A percentile compares a stretch with the other conserved stretches of the same genome.
phyloP scores from a whole-genome alignment of 208 protist genomes.

The Lotmaria passim region DNA sequence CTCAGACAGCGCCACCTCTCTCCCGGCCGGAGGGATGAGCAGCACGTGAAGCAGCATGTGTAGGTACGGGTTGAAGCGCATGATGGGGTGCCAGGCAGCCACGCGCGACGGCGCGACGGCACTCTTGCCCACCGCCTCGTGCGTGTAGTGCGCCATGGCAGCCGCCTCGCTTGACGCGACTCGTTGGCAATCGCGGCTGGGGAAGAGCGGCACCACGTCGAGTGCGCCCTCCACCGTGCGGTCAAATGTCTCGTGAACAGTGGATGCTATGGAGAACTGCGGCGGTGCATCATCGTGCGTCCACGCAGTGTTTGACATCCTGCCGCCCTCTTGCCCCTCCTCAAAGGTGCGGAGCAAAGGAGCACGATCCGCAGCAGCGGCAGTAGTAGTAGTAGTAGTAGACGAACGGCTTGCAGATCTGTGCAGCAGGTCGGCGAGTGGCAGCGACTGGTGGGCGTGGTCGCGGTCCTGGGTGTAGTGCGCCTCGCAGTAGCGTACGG shows the following conservation, averaged over 20 bases:
- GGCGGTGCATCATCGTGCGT: background rate
- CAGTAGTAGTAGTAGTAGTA: too few species aligned
- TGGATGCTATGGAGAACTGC: background rate
- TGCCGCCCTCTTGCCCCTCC: too few species aligned
- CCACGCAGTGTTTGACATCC: too few species aligned
- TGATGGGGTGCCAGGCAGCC: background rate
- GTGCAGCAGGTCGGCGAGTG: background rate
- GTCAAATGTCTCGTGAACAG: too few species aligned
- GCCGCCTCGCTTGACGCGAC: constrained; percentile 10
- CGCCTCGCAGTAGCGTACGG: constrained; percentile 53
- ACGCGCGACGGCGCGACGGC: constrained; percentile 4
- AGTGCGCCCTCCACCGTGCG: background rate
- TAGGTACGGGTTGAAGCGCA: constrained; percentile 48
- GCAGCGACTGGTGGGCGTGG: constrained; percentile 1
- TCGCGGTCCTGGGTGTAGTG: constrained; percentile 23
- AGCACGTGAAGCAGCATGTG: constrained; percentile 58
- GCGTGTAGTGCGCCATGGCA: constrained; percentile 13
- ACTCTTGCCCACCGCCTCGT: background rate
- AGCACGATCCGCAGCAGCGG: too few species aligned
- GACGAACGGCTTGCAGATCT: background rate
- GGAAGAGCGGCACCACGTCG: constrained; percentile 3
- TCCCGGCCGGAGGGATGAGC: constrained; percentile 40
- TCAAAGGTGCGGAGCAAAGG: too few species aligned
- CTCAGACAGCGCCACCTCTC: constrained; percentile 15
- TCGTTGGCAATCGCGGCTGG: constrained; percentile 17